Evolutionary conservation across 345 rosid species (phyloP), one percentile per base, ranked within the genome.

Genomic region (Triadica sebifera): DNA sequence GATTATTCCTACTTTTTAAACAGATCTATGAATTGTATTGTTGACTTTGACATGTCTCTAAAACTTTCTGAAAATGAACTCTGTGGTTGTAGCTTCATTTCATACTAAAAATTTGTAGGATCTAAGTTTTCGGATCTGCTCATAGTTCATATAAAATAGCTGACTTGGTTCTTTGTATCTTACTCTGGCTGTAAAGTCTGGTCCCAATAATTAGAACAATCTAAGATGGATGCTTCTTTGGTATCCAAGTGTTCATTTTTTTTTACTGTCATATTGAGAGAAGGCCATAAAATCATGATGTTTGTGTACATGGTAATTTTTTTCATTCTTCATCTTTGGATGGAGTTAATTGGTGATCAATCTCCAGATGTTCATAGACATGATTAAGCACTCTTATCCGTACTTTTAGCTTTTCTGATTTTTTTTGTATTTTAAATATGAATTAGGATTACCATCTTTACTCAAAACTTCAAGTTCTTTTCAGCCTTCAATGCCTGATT

Each of bases 241-340:
- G 56, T 24, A 12, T 41, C 53, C 7, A 46, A 50, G 41, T 59
- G 62, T 41, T 56, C 50, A 46, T 67, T 17, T 25, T 25, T 56
- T 52, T 53, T 74, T 8, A 47, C 25, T 65, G 59, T 61, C 8
- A 45, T 4, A 9, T 58, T 66, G 47, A 37, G 63, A 10, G 70
- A 56, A 66, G 70, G 41, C 37, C 58, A 47, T 47, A 8, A 37
- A 38, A 58, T 75, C 17, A 51, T 25, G 65, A 67, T 50, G 25
- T 51, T 20, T 11, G 20, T 11, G 5, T 47, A 4, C 11, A 17
- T 12, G 11, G 38, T 22, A 12, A 69, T 53, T 39, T 61, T 19
- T 52, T 45, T 43, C 12, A 61, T 37, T 8, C 50, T 16, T 64
- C 12, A 3, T 52, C 34, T 47, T 72, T 72, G 75, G 75, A 50